Evolutionary conservation across 83 land plant genomes (phyloP).

Genomic region (Picea abies): DNA sequence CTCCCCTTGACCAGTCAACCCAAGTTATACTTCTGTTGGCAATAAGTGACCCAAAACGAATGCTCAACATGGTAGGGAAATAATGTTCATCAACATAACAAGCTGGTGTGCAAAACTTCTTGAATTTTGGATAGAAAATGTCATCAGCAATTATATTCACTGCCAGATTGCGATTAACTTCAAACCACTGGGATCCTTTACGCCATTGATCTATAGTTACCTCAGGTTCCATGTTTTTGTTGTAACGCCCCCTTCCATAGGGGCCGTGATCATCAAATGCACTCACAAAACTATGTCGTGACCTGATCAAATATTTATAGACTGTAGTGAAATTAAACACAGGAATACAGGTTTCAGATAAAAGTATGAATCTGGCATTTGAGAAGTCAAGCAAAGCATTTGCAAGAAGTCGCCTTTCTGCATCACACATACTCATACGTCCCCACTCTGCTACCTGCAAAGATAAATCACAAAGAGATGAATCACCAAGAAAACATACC

Average conservation of each 20-base stretch:
- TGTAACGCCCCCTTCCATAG: conserved; percentile 67
- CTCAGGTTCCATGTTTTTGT: conserved; percentile 55
- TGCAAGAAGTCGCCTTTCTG: conserved; percentile 82
- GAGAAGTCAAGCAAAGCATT: conserved; percentile 75
- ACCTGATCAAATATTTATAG: conserved; percentile 55
- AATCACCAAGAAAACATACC: neutral
- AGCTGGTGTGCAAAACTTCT: conserved; percentile 42
- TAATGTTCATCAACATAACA: conserved; percentile 83
- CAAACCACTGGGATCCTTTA: conserved; percentile 85
- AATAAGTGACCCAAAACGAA: conserved; percentile 26
- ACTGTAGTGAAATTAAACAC: conserved; percentile 61
- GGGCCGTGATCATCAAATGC: conserved; percentile 61
- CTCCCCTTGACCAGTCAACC: conserved; percentile 78
- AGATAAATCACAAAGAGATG: neutral
- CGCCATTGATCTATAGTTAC: conserved; percentile 67
- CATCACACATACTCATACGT: conserved; percentile 64
- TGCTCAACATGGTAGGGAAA: conserved; percentile 54
- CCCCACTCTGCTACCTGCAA: conserved; percentile 74
- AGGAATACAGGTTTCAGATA: conserved; percentile 84
- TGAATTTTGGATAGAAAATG: conserved; percentile 49
- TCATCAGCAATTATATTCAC: conserved; percentile 49
- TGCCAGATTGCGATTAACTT: conserved; percentile 64
- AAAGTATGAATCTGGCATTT: conserved; percentile 68
- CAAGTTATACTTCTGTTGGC: conserved; percentile 67
- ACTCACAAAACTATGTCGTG: conserved; percentile 56